Base-by-base conservation (phyloP, 495 filamentous ascomycete species). In the Amniculicola lignicola region DNA sequence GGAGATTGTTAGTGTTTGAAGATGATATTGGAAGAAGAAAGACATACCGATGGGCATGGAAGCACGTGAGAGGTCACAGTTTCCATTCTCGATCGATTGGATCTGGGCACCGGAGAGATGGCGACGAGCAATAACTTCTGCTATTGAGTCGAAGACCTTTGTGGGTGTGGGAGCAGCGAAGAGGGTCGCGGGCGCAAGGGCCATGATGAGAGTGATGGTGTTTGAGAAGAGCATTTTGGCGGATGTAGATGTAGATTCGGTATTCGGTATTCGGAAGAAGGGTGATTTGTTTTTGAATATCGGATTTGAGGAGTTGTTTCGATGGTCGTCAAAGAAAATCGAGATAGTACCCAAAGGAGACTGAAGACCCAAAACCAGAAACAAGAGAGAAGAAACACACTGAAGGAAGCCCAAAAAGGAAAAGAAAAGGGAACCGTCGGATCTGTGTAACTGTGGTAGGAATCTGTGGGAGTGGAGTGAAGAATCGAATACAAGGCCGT, bases 101-200 rank as follows among this genome's bases (percentile, higher is more conserved):
- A 55, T 27, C 0, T 25, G 10, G 2, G 25, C 27, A 11, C 15
- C n/a, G 22, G 16, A 16, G 28, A 52, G 33, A 11, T 38, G 18
- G 28, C 40, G 41, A 16, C 7, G 4, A 24, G 46, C 46, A 22
- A 48, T 45, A 31, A 39, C 15, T 18, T 49, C 16, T 19, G 33
- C 29, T 24, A 52, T 2, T 11, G 50, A 27, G 1, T 23, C 28
- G 14, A 35, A 14, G 37, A 44, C 33, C 22, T 3, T 15, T 48
- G 62, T 57, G 6, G 62, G 62, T 48, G 62, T 57, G 6, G 62
- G 62, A 22, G 52, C 51, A 22, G 62, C 57, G 35, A 57, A 45
- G 40, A 65, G 15, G 19, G 48, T 31, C 2, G 53, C 18, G 7
- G 62, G 61, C 45, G 51, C 52, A 23, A 65, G 57, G 38, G 62